Conservation (phyloP, 1,139 yeast genomes). For the Petasospora rhodanensis region DNA sequence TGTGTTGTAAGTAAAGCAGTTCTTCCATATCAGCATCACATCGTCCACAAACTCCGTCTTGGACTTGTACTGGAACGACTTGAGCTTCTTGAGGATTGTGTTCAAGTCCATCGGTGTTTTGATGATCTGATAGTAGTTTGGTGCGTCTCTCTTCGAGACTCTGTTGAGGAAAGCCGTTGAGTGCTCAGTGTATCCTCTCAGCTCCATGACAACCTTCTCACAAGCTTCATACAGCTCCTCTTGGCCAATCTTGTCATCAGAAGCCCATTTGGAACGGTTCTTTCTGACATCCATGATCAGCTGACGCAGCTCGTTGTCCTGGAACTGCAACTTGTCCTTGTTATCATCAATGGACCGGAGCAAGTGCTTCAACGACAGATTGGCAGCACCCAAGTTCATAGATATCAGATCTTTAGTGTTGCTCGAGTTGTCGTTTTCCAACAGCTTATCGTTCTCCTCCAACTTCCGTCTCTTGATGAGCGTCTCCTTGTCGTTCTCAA, state of each 20-base stretch:
- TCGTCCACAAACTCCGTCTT: slow-evolving; percentile 91
- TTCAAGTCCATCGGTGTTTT: slow-evolving; percentile 96
- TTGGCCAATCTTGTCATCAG: slow-evolving; percentile 91
- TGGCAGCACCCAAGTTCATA: slow-evolving; percentile 74
- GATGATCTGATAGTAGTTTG: slow-evolving; percentile 85
- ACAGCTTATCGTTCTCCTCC: slow-evolving; percentile 72
- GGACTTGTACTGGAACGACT: slow-evolving; percentile 72
- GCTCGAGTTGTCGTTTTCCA: slow-evolving; percentile 33
- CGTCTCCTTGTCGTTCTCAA: slow-evolving; percentile 80
- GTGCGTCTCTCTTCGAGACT: slow-evolving; percentile 96
- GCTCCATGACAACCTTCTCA: slow-evolving; percentile 86
- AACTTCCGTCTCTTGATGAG: slow-evolving; percentile 70
- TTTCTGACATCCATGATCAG: slow-evolving; percentile 89
- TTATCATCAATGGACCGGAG: slow-evolving; percentile 72
- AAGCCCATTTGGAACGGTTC: slow-evolving; percentile 95
- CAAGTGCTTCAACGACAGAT: slow-evolving; percentile 75
- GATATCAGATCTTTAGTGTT: slow-evolving; percentile 26
- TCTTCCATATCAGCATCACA: slow-evolving; percentile 90
- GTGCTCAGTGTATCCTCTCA: slow-evolving; percentile 91
- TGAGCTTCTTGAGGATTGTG: slow-evolving; percentile 87
- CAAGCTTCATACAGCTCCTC: slow-evolving; percentile 97
- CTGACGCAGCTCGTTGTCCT: slow-evolving; percentile 82
- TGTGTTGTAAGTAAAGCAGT: slow-evolving; percentile 88
- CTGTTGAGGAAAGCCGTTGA: slow-evolving; percentile 93
- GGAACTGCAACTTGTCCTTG: slow-evolving; percentile 66